Evolutionary conservation across 148 eudicot genomes (phyloP).

Genomic region (Rhododendron molle): DNA sequence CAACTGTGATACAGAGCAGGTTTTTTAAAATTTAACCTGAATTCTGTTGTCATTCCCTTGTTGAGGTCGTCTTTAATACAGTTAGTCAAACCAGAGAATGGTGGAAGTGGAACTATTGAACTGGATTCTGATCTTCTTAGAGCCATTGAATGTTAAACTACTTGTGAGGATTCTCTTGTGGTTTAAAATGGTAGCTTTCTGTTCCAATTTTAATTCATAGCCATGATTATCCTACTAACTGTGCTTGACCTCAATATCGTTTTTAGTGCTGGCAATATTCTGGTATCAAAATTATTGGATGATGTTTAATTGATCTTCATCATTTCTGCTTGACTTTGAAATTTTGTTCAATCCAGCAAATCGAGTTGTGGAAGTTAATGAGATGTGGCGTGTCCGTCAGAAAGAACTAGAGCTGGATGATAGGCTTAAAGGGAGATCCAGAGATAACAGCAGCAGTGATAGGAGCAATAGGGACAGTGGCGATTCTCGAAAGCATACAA

Average conservation of each 20-base stretch:
- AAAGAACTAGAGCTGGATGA: constrained; percentile 77
- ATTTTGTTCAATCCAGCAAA: constrained; percentile 49
- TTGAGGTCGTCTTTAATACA: neutral
- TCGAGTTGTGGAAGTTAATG: constrained; percentile 82
- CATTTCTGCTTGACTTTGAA: constrained; percentile 3
- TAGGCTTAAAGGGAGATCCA: constrained; percentile 36
- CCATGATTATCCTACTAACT: neutral
- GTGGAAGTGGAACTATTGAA: neutral
- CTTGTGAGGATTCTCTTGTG: neutral
- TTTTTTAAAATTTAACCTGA: neutral
- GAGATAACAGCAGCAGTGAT: constrained; percentile 28
- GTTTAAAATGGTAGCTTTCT: neutral
- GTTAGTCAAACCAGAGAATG: neutral
- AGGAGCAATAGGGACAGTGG: constrained; percentile 22
- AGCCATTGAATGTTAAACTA: neutral
- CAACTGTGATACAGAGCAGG: neutral
- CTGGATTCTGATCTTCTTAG: neutral
- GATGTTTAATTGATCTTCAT: neutral
- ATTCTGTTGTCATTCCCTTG: neutral
- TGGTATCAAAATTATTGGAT: neutral
- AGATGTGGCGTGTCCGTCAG: constrained; percentile 88
- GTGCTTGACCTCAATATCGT: neutral
- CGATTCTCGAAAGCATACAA: constrained; percentile 30
- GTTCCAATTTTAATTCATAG: neutral
- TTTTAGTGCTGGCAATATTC: neutral